Percentiles rank a stretch among this genome's conserved stretches.
phyloP scores from a whole-genome alignment of 257 asterid genomes.

The Solanum gandarillasii region DNA sequence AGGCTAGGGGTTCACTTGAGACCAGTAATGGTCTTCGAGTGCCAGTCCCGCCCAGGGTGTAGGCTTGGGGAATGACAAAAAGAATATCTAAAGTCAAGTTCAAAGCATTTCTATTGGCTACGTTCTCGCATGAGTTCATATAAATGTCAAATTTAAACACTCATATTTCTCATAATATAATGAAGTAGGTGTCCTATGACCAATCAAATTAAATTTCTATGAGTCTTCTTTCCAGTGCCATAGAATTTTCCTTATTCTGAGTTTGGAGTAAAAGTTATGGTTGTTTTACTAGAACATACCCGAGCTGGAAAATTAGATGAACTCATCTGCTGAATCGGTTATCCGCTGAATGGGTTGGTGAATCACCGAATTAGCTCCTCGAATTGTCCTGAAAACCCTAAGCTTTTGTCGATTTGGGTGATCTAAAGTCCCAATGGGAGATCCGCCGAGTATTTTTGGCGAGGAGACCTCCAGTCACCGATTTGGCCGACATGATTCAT shows the following conservation, averaged over 20 bases:
- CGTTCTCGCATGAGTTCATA: not conserved
- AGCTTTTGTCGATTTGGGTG: too few relatives aligned
- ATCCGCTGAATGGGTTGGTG: too few relatives aligned
- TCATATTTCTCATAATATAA: not conserved
- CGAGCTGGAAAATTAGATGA: not conserved
- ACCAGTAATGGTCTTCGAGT: too few relatives aligned
- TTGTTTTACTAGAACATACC: not conserved
- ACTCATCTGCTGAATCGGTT: too few relatives aligned
- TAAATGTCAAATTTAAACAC: not conserved
- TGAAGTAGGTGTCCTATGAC: not conserved
- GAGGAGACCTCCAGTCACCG: not conserved
- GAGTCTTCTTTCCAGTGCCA: not conserved
- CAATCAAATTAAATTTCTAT: not conserved
- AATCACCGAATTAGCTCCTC: too few relatives aligned
- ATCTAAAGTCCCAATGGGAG: not conserved
- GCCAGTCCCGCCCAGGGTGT: too few relatives aligned
- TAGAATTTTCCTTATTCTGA: too few relatives aligned
- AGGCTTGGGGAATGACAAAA: too few relatives aligned
- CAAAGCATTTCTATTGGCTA: too few relatives aligned
- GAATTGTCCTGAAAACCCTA: too few relatives aligned
- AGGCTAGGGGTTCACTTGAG: too few relatives aligned
- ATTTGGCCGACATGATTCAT: not conserved
- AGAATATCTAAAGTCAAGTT: not conserved
- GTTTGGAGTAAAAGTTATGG: not conserved
- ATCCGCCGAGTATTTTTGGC: not conserved